A percentile compares a stretch with the other conserved stretches of the same genome.
These are phyloP conservation scores for Echinochloa phyllopogon DNA, from an alignment of 176 grass and related monocot species.

Conservation along the genomic window DNA sequence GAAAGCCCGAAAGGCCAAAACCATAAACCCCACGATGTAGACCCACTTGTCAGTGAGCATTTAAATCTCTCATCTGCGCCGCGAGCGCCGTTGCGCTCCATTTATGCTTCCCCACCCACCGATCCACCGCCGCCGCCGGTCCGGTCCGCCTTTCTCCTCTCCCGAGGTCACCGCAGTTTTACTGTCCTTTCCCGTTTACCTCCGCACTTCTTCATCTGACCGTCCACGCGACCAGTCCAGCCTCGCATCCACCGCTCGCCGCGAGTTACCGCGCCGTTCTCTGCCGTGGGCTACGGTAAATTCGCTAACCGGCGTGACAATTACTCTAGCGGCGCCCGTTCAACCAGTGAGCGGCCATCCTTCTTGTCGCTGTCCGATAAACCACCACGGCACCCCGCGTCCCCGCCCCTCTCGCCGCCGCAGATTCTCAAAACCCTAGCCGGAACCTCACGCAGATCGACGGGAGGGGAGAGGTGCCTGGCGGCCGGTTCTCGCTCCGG, in stretches of 20 bases:
- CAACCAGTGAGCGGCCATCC: not conserved
- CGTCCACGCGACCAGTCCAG: not conserved
- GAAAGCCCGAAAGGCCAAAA: not conserved
- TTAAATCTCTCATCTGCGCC: not conserved
- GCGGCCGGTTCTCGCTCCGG: not conserved
- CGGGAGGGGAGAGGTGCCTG: not conserved
- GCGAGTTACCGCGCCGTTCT: conserved; percentile 13
- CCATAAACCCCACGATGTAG: not conserved
- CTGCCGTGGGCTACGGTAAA: not conserved
- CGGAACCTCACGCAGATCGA: not conserved
- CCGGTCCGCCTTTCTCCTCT: not conserved
- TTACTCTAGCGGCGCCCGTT: not conserved
- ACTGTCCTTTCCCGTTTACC: not conserved
- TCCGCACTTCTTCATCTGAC: not conserved
- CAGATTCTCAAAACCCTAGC: conserved; percentile 41
- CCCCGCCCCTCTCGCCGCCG: not conserved
- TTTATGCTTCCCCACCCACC: conserved; percentile 34
- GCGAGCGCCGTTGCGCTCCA: not conserved
- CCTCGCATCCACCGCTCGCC: conserved; percentile 22
- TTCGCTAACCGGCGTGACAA: not conserved
- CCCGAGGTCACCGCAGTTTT: conserved; percentile 19
- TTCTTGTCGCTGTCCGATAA: conserved; percentile 48
- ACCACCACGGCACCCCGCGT: conserved; percentile 17
- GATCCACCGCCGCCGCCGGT: not conserved
- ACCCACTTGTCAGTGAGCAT: conserved; percentile 12